phyloP scores from a whole-genome alignment of 352 stramenopile genomes.

The Globisporangium canariense region DNA sequence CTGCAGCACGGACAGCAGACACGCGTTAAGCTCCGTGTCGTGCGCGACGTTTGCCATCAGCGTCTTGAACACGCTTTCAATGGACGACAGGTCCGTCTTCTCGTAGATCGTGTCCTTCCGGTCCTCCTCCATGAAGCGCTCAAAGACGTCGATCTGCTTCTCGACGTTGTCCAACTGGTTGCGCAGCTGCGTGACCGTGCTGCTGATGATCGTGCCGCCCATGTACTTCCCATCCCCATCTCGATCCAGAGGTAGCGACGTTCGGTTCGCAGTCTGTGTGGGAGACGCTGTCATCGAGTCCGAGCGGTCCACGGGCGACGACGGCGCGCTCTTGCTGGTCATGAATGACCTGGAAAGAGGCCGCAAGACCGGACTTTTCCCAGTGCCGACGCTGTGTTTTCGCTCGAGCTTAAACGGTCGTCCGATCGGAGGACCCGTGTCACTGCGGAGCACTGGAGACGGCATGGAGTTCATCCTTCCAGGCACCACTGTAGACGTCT shows the following conservation, averaged over 20 bases:
- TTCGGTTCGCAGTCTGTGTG: conserved; percentile 10
- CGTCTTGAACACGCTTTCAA: conserved; percentile 67
- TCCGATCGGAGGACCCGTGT: conserved; percentile 2
- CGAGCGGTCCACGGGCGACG: conserved; percentile 41
- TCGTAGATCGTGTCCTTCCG: conserved; percentile 86
- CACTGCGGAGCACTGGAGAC: conserved; percentile 13
- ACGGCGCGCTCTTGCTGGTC: conserved; percentile 52
- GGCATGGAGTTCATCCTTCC: background rate
- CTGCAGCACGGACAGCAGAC: conserved; percentile 75
- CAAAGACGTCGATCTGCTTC: conserved; percentile 87
- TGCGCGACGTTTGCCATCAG: conserved; percentile 51
- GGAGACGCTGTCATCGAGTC: conserved; percentile 19
- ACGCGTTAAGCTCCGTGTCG: conserved; percentile 63
- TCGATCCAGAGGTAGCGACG: conserved; percentile 18
- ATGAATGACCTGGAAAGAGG: conserved; percentile 7
- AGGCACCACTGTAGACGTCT: background rate
- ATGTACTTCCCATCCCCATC: conserved; percentile 17
- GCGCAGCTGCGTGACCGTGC: conserved; percentile 66
- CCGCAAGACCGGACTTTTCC: conserved; percentile 14
- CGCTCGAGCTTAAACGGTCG: conserved; percentile 5
- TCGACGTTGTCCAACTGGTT: conserved; percentile 87
- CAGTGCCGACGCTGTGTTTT: conserved; percentile 10
- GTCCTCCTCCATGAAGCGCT: conserved; percentile 86
- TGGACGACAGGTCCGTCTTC: conserved; percentile 65
- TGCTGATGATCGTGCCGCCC: conserved; percentile 59